phyloP scores from a whole-genome alignment of 768 basidiomycete species.

The Ramaria rubella region DNA sequence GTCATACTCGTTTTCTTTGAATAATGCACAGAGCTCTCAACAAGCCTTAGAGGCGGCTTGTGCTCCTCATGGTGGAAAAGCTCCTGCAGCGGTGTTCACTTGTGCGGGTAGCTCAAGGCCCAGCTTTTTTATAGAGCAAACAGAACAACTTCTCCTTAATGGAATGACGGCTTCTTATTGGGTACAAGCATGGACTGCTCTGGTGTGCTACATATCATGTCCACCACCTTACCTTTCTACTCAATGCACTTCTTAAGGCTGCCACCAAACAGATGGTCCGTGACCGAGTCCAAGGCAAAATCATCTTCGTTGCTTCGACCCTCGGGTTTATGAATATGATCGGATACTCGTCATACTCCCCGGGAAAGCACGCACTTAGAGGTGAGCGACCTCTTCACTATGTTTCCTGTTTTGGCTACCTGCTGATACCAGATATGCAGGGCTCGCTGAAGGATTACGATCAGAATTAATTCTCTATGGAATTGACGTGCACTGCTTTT shows the following conservation, averaged over 20 bases:
- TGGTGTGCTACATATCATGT: constrained; percentile 35
- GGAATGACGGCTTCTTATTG: constrained; percentile 55
- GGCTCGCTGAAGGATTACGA: constrained; percentile 76
- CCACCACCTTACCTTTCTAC: neutral
- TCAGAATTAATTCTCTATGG: constrained; percentile 74
- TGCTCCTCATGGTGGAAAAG: constrained; percentile 42
- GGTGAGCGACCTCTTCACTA: constrained; percentile 37
- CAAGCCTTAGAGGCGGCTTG: constrained; percentile 60
- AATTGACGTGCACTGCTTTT: constrained; percentile 73
- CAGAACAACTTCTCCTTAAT: constrained; percentile 47
- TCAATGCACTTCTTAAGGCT: constrained; percentile 36
- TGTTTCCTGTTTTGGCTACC: neutral
- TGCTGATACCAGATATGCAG: constrained; percentile 30
- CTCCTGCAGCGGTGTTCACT: constrained; percentile 71
- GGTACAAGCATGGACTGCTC: constrained; percentile 45
- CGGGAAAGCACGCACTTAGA: constrained; percentile 79
- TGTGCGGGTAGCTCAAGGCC: constrained; percentile 75
- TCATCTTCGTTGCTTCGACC: constrained; percentile 69
- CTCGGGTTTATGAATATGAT: constrained; percentile 69
- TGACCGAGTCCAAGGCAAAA: constrained; percentile 52
- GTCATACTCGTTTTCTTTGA: constrained; percentile 61
- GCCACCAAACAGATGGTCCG: constrained; percentile 60
- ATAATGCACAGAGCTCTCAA: constrained; percentile 43
- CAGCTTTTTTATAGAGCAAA: constrained; percentile 66
- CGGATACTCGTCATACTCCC: constrained; percentile 75